phyloP scores from a whole-genome alignment of 805 yeast species.

The Lipomyces yamanashiensis region DNA sequence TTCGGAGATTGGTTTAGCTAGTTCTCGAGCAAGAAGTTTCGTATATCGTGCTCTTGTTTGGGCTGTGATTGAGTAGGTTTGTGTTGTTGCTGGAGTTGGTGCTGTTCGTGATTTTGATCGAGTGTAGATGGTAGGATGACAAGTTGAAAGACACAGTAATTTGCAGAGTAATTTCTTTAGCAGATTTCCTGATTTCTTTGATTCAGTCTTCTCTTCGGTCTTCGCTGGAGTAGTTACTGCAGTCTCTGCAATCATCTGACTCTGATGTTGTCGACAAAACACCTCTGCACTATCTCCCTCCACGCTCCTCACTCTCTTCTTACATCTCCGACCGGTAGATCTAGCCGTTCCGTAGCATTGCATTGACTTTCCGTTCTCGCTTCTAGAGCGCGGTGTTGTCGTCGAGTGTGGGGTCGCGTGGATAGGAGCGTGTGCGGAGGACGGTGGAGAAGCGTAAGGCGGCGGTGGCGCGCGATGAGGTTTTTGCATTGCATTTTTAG shows the following conservation, averaged over 20 bases:
- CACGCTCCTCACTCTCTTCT: neutral
- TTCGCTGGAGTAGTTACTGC: too few species aligned
- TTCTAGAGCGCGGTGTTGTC: too few species aligned
- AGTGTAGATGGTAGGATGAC: neutral
- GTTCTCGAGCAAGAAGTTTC: slow-evolving; percentile 19
- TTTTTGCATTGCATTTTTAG: too few species aligned
- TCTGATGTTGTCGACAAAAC: slow-evolving; percentile 17
- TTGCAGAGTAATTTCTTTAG: neutral
- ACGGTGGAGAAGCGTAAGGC: too few species aligned
- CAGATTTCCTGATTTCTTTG: neutral
- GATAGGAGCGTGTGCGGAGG: too few species aligned
- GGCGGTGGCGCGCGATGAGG: too few species aligned
- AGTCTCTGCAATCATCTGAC: too few species aligned
- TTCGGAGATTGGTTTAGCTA: slow-evolving; percentile 25
- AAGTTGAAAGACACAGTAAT: neutral
- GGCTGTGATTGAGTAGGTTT: neutral
- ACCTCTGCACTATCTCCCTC: slow-evolving; percentile 2
- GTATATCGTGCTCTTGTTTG: slow-evolving; percentile 1
- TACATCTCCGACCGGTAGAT: slow-evolving; percentile 21
- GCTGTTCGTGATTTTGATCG: neutral
- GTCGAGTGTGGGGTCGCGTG: too few species aligned
- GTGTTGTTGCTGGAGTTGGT: neutral
- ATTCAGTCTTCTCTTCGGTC: too few species aligned
- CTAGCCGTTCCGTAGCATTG: slow-evolving; percentile 25
- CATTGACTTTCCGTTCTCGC: too few species aligned